Evolutionary conservation across 2,329 filamentous ascomycete species (phyloP).

Genomic region (Plectosphaerella cucumerina): DNA sequence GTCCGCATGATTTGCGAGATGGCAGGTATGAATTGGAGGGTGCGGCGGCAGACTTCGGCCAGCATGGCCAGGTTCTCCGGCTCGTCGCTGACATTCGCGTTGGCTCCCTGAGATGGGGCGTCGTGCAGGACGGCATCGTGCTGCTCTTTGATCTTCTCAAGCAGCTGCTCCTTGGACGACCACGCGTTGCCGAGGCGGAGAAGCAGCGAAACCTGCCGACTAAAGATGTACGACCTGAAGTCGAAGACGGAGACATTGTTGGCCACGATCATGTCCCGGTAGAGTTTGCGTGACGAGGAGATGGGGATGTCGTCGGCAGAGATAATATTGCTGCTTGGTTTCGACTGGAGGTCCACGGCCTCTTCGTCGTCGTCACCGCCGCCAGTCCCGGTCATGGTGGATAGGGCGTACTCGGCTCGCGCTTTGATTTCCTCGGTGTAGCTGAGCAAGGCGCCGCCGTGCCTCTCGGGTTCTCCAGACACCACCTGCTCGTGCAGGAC

Average conservation of each 20-base stretch:
- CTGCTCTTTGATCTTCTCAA: constrained; percentile 59
- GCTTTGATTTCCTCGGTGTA: constrained; percentile 71
- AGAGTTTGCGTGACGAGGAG: constrained; percentile 68
- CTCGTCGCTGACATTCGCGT: constrained; percentile 51
- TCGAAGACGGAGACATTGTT: constrained; percentile 97
- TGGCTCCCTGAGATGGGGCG: constrained; percentile 47
- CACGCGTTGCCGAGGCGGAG: constrained; percentile 75
- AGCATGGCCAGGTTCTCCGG: constrained; percentile 72
- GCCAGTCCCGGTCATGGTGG: constrained; percentile 24
- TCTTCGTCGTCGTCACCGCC: constrained; percentile 31
- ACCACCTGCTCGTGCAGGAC: constrained; percentile 70
- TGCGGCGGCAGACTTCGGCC: constrained; percentile 80
- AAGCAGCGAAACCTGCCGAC: constrained; percentile 78
- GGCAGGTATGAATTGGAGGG: constrained; percentile 78
- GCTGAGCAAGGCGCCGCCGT: constrained; percentile 67
- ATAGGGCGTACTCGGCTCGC: constrained; percentile 48
- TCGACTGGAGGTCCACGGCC: constrained; percentile 46
- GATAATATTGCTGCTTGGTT: constrained; percentile 32
- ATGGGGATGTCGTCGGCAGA: constrained; percentile 52
- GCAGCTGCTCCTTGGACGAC: constrained; percentile 57
- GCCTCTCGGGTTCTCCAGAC: constrained; percentile 55
- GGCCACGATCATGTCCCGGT: constrained; percentile 85
- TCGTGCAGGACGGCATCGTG: constrained; percentile 55
- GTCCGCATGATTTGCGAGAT: constrained; percentile 75
- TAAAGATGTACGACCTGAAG: constrained; percentile 90